Evolutionary conservation across 192 early-diverging fungal genomes (phyloP), one percentile per base, ranked within the genome.

Genomic region (Gonapodya prolifera): DNA sequence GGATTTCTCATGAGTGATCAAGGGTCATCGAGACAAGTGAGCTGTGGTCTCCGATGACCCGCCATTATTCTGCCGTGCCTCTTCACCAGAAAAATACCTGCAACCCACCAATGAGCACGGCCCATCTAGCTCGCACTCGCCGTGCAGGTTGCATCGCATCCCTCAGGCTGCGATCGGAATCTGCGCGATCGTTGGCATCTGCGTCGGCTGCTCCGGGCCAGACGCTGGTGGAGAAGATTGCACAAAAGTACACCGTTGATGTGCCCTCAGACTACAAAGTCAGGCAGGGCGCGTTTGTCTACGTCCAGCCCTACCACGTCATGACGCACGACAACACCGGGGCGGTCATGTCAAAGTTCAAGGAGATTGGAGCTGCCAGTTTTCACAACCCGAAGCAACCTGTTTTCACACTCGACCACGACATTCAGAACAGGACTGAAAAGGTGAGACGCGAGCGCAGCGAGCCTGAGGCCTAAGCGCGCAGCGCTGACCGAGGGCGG

Each of bases 241-340:
- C 92, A 1, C 95, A 98, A 84, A 89, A 90, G 70, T 95, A 96
- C 80, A 92, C 95, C 1, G 86, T 95, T 1, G 92, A 92, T 36
- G 82, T 96, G 2, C 33, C 77, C 2, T 84, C 87, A 2, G 89
- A 85, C 70, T 84, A 88, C 35, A 82, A 80, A 32, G 95, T 98
- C 70, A 86, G 83, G 73, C 91, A 92, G 78, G 96, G 96, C 30
- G 97, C 98, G 85, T 99, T 95, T 87, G 94, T 99, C 30, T 88
- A 90, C 29, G 96, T 99, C 78, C 90, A 87, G 34, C 97, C 97
- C 16, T 90, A 94, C 36, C 94, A 94, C 81, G 87, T 96, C 33
- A 91, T 98, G 89, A 98, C 97, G 2, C 96, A 99, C 83, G 96
- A 99, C 82, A 99, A 98, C 83, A 97, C 96, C 2, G 96, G 92